phyloP scores from a whole-genome alignment of 257 asterid genomes.

The Solanum microdontum region DNA sequence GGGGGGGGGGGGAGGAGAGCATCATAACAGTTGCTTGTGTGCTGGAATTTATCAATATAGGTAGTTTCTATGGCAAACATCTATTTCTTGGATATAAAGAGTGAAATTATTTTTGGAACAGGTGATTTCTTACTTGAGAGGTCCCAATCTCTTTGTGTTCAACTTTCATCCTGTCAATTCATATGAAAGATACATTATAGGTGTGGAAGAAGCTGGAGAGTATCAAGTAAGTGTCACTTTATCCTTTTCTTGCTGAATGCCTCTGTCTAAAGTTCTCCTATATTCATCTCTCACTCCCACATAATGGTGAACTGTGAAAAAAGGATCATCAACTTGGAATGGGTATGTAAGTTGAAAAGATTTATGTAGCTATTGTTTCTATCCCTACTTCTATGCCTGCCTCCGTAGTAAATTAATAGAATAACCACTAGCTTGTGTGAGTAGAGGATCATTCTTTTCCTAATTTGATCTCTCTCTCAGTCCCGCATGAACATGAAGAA shows the following conservation, averaged over 20 bases:
- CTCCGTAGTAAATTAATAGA: neutral
- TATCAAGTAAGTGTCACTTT: slow-evolving; percentile 61
- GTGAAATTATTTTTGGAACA: slow-evolving; percentile 21
- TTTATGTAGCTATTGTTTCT: neutral
- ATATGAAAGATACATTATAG: slow-evolving; percentile 52
- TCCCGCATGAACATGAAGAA: neutral
- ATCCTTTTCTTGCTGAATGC: neutral
- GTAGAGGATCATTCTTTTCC: neutral
- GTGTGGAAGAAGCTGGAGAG: slow-evolving; percentile 99
- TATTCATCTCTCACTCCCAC: neutral
- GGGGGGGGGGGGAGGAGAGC: too few relatives aligned
- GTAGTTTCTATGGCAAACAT: neutral
- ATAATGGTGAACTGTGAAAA: neutral
- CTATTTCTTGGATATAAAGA: neutral
- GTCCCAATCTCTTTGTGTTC: slow-evolving; percentile 71
- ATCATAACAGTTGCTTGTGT: neutral
- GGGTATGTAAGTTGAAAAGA: neutral
- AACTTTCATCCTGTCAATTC: slow-evolving; percentile 79
- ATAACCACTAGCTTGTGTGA: neutral
- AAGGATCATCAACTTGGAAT: neutral
- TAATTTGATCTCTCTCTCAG: neutral
- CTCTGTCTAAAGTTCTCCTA: neutral
- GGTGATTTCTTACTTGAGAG: slow-evolving; percentile 81
- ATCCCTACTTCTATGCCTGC: neutral
- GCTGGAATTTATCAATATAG: neutral